phyloP scores from a whole-genome alignment of 768 basidiomycete genomes.

The Suillus spraguei region DNA sequence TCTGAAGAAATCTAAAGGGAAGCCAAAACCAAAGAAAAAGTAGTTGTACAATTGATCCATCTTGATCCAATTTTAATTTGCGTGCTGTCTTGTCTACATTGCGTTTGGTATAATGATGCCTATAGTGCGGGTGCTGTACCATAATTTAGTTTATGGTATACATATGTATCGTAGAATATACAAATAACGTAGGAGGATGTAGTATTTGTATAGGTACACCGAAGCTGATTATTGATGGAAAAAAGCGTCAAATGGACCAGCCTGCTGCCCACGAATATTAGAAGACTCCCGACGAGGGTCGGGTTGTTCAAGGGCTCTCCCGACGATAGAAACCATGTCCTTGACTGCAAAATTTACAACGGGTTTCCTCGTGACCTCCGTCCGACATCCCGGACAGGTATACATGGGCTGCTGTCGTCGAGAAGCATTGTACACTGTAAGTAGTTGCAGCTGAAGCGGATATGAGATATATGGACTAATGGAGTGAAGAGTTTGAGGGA shows the following conservation, averaged over 20 bases:
- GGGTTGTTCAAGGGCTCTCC: conserved; percentile 48
- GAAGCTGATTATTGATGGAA: conserved; percentile 33
- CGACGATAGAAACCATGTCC: conserved; percentile 52
- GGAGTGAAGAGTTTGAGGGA: conserved; percentile 20
- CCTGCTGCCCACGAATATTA: not conserved
- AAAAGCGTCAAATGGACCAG: conserved; percentile 49
- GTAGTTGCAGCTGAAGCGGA: conserved; percentile 22
- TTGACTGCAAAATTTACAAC: conserved; percentile 66
- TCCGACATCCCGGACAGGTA: conserved; percentile 70
- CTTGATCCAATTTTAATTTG: not conserved
- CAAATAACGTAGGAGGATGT: not conserved
- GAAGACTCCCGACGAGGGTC: conserved; percentile 33
- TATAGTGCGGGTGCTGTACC: conserved; percentile 5
- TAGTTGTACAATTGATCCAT: conserved; percentile 16
- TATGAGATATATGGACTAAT: conserved; percentile 11
- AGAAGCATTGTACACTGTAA: conserved; percentile 22
- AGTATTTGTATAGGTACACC: not conserved
- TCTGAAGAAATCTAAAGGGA: conserved; percentile 37
- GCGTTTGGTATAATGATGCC: conserved; percentile 10
- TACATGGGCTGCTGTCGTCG: conserved; percentile 49
- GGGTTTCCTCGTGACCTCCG: conserved; percentile 49
- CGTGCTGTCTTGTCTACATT: conserved; percentile 5
- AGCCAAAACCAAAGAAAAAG: conserved; percentile 46
- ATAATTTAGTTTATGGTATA: conserved; percentile 5
- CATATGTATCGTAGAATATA: conserved; percentile 7